A percentile compares a stretch with the other conserved stretches of the same genome.
Evolutionary conservation across 129 eudicot genomes (phyloP).

Genomic region (Silybum marianum): DNA sequence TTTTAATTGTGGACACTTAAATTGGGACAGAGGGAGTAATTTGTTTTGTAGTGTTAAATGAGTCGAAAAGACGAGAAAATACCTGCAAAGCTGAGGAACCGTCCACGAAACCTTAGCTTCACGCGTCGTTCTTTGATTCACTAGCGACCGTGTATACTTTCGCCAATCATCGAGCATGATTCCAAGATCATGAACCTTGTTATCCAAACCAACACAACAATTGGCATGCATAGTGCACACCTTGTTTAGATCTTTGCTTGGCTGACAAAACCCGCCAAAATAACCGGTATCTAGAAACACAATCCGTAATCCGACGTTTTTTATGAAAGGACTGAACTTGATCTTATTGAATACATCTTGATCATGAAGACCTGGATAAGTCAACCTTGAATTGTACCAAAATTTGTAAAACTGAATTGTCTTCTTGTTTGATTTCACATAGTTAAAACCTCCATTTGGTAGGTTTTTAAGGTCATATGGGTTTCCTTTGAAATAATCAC

Average conservation of each 20-base stretch:
- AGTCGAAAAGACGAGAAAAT: background rate
- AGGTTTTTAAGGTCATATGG: conserved; percentile 44
- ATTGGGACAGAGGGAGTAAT: too few relatives aligned
- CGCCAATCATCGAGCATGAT: conserved; percentile 64
- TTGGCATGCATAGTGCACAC: conserved; percentile 94
- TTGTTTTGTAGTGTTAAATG: too few relatives aligned
- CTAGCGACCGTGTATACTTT: conserved; percentile 32
- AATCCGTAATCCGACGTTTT: conserved; percentile 48
- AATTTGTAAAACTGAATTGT: conserved; percentile 64
- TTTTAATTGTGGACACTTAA: too few relatives aligned
- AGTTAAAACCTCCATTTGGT: conserved; percentile 74
- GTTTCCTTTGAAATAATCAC: conserved; percentile 55
- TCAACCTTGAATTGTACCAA: conserved; percentile 60
- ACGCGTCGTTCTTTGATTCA: background rate
- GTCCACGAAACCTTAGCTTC: conserved; percentile 34
- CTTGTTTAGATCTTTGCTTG: conserved; percentile 57
- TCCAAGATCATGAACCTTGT: conserved; percentile 66
- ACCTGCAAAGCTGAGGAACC: conserved; percentile 57
- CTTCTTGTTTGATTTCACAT: conserved; percentile 56
- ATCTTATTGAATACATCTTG: conserved; percentile 70
- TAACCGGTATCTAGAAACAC: conserved; percentile 60
- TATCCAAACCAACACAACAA: conserved; percentile 73
- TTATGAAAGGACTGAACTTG: conserved; percentile 45
- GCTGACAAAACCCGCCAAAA: conserved; percentile 79
- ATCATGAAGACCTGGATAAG: conserved; percentile 55